Conservation (phyloP, 2,329 filamentous ascomycete species). For the Aspergillus floridensis region DNA sequence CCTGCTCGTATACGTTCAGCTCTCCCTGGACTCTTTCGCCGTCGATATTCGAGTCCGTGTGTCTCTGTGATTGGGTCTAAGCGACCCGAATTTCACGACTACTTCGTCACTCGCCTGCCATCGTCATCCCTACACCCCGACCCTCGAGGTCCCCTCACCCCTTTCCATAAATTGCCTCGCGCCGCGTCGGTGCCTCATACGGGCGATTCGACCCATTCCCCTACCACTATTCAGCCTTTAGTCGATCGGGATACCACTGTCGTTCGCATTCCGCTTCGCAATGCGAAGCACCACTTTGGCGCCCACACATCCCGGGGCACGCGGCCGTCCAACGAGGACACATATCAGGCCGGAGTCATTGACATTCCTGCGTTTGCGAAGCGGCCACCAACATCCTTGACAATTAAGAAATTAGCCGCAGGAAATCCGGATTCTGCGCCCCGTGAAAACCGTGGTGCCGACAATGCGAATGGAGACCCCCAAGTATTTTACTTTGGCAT, state of each 20-base stretch:
- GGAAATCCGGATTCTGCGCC: constrained; percentile 25
- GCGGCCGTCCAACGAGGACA: constrained; percentile 87
- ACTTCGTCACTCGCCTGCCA: constrained; percentile 94
- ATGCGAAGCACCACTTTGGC: constrained; percentile 95
- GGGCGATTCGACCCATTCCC: constrained; percentile 48
- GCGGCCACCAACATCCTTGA: constrained; percentile 66
- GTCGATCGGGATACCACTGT: constrained; percentile 80
- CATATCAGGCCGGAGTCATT: constrained; percentile 90
- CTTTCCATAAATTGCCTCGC: constrained; percentile 82
- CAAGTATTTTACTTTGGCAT: constrained; percentile 97
- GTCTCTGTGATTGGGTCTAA: constrained; percentile 6
- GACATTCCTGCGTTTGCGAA: constrained; percentile 91
- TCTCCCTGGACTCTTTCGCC: constrained; percentile 19
- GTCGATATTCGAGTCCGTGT: constrained; percentile 7
- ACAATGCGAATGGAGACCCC: constrained; percentile 79
- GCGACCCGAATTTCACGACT: constrained; percentile 75
- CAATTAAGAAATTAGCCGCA: constrained; percentile 33
- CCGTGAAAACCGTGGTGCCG: constrained; percentile 62
- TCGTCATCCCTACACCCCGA: constrained; percentile 92
- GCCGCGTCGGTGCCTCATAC: constrained; percentile 79
- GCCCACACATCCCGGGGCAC: constrained; percentile 75
- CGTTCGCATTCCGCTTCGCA: constrained; percentile 87
- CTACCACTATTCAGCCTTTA: constrained; percentile 59
- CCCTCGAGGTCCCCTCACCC: constrained; percentile 60
- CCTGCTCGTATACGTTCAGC: constrained; percentile 14